Percentiles rank a stretch among this genome's conserved stretches.
Conservation (phyloP, 2,329 filamentous ascomycete genomes). For the Monosporascus sp. region DNA sequence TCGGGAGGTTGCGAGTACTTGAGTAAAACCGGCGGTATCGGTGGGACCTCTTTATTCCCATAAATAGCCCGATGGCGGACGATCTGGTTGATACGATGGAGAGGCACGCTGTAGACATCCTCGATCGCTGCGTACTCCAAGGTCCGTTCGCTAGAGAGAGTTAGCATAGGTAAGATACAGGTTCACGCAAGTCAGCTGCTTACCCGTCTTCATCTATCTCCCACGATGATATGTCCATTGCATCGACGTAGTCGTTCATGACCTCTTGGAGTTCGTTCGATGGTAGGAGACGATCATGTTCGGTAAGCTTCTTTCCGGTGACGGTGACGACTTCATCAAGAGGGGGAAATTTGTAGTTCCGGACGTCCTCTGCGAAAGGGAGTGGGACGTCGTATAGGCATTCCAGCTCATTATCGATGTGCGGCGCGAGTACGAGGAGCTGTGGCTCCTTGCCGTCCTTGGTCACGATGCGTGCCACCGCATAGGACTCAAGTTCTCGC, state of each 20-base stretch:
- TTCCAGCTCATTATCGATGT: slow-evolving; percentile 73
- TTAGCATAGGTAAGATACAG: slow-evolving; percentile 27
- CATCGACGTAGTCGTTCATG: slow-evolving; percentile 89
- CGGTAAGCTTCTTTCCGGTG: slow-evolving; percentile 72
- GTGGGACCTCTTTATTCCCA: slow-evolving; percentile 44
- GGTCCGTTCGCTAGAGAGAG: slow-evolving; percentile 20
- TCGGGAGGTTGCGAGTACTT: slow-evolving; percentile 70
- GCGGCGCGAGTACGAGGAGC: slow-evolving; percentile 73
- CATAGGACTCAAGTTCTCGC: slow-evolving; percentile 78
- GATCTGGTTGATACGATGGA: slow-evolving; percentile 87
- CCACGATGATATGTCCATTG: slow-evolving; percentile 77
- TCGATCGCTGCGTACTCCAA: slow-evolving; percentile 72
- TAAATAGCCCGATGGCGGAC: slow-evolving; percentile 77
- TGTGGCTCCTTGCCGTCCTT: slow-evolving; percentile 78
- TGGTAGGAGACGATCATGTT: slow-evolving; percentile 81
- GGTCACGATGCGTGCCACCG: slow-evolving; percentile 75
- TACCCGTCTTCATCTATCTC: slow-evolving; percentile 72
- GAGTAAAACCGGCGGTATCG: slow-evolving; percentile 60
- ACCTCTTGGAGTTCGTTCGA: slow-evolving; percentile 66
- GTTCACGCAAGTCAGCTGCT: slow-evolving; percentile 14
- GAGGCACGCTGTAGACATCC: slow-evolving; percentile 74
- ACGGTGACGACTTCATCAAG: slow-evolving; percentile 82
- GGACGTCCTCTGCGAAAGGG: slow-evolving; percentile 88
- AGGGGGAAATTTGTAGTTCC: slow-evolving; percentile 86
- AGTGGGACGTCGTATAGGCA: slow-evolving; percentile 85